phyloP scores from a whole-genome alignment of 208 protist species.

The Strigomonas culicis region DNA sequence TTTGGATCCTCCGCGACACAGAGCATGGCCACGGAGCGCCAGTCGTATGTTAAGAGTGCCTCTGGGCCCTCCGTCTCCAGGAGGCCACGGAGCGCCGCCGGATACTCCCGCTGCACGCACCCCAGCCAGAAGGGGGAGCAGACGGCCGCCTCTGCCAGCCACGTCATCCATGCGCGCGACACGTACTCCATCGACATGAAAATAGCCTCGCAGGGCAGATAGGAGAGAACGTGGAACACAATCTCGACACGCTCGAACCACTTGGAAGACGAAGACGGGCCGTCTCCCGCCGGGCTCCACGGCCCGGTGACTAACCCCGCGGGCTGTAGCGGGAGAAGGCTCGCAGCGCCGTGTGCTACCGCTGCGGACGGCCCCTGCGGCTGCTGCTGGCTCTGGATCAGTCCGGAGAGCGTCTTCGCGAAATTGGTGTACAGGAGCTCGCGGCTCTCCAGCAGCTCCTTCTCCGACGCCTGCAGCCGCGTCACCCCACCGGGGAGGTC shows the following conservation, averaged over 20 bases:
- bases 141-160: slow-evolving; percentile 38
- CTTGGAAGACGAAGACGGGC: neutral
- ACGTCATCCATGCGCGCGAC: slow-evolving; percentile 55
- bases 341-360: too few relatives aligned
- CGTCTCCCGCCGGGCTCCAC: neutral
- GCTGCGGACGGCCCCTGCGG: neutral
- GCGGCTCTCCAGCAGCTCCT: slow-evolving; percentile 37
- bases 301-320: too few relatives aligned
- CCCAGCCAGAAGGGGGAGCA: slow-evolving; percentile 69
- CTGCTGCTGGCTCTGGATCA: neutral
- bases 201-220: slow-evolving; percentile 45
- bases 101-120: slow-evolving; percentile 74
- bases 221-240: slow-evolving; percentile 61
- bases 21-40: slow-evolving; percentile 72
- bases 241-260: slow-evolving; percentile 34
- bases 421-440: slow-evolving; percentile 44
- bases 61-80: slow-evolving; percentile 27
- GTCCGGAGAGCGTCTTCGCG: slow-evolving; percentile 26
- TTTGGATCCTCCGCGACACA: slow-evolving; percentile 39
- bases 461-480: slow-evolving; percentile 29
- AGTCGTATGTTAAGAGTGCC: slow-evolving; percentile 53
- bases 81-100: slow-evolving; percentile 29
- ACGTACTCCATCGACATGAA: slow-evolving; percentile 58
- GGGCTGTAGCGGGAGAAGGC: too few relatives aligned
- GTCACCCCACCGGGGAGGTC: slow-evolving; percentile 28